phyloP scores from a whole-genome alignment of 176 grass and related monocot species.

The Cenchrus americanus region DNA sequence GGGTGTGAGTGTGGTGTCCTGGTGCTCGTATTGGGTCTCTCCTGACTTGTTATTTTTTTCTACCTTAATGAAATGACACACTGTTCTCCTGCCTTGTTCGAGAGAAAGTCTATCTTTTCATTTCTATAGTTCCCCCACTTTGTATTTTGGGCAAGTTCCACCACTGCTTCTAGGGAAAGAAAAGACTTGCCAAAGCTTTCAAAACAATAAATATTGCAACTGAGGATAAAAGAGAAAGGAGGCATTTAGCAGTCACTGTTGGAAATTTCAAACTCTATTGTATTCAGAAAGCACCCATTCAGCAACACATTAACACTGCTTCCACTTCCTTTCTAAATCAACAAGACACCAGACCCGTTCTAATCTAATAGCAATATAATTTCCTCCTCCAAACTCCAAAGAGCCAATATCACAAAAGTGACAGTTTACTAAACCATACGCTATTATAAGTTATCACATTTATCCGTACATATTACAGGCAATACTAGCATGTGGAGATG shows the following conservation, averaged over 20 bases:
- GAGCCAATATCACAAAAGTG: background rate
- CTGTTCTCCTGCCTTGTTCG: no score
- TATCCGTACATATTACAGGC: background rate
- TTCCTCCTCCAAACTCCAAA: background rate
- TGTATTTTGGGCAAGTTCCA: background rate
- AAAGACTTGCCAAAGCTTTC: background rate
- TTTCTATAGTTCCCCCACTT: background rate
- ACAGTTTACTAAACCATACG: background rate
- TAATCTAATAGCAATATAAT: slow-evolving; percentile 16
- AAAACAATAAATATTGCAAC: slow-evolving; percentile 19
- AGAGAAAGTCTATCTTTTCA: background rate
- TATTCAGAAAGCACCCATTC: slow-evolving; percentile 3
- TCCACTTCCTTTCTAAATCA: background rate
- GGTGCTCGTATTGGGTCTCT: no score
- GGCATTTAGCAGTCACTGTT: background rate
- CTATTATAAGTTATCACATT: background rate
- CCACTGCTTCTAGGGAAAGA: background rate
- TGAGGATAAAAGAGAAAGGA: background rate
- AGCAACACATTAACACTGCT: background rate
- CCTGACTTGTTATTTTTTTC: no score
- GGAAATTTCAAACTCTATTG: background rate
- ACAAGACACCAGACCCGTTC: background rate
- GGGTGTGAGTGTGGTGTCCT: no score
- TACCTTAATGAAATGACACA: no score
- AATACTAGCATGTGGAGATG: background rate